A percentile compares a stretch with the other conserved stretches of the same genome.
Evolutionary conservation across 1,284 basidiomycete genomes (phyloP).

Genomic region (Rhizoctonia solani): DNA sequence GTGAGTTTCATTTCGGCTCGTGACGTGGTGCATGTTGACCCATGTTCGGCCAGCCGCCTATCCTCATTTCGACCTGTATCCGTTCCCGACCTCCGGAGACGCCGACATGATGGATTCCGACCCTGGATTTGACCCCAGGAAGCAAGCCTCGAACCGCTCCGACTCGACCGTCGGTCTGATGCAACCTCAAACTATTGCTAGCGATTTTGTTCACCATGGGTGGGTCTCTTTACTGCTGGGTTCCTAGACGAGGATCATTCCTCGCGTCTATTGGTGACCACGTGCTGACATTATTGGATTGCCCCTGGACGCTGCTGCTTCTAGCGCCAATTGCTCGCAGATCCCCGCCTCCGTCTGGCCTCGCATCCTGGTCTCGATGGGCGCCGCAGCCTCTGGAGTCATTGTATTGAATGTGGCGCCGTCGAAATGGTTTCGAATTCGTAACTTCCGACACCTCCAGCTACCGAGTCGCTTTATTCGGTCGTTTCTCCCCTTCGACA

Average conservation of each 20-base stretch:
- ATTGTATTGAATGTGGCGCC: slow-evolving; percentile 82
- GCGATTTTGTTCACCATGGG: slow-evolving; percentile 66
- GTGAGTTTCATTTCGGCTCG: slow-evolving; percentile 6
- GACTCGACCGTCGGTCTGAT: slow-evolving; percentile 57
- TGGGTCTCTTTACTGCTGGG: slow-evolving; percentile 50
- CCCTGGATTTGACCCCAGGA: slow-evolving; percentile 49
- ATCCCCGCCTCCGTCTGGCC: slow-evolving; percentile 72
- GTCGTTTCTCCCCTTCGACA: too few relatives aligned
- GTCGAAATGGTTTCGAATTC: slow-evolving; percentile 74
- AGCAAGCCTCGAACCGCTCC: slow-evolving; percentile 43
- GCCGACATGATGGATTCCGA: slow-evolving; percentile 56
- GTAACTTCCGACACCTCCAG: slow-evolving; percentile 39
- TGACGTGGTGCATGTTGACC: slow-evolving; percentile 7
- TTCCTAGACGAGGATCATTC: slow-evolving; percentile 29
- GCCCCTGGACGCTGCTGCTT: not conserved
- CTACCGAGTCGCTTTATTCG: not conserved
- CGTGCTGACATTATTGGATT: slow-evolving; percentile 6
- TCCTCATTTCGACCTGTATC: slow-evolving; percentile 65
- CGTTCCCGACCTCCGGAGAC: slow-evolving; percentile 54
- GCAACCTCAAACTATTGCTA: slow-evolving; percentile 58
- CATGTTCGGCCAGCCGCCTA: slow-evolving; percentile 54
- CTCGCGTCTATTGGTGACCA: not conserved
- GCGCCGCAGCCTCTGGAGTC: slow-evolving; percentile 78
- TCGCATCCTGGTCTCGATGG: slow-evolving; percentile 64
- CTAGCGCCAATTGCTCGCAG: slow-evolving; percentile 68